phyloP scores from a whole-genome alignment of 352 stramenopile species.

The Nothophytophthora sp. region DNA sequence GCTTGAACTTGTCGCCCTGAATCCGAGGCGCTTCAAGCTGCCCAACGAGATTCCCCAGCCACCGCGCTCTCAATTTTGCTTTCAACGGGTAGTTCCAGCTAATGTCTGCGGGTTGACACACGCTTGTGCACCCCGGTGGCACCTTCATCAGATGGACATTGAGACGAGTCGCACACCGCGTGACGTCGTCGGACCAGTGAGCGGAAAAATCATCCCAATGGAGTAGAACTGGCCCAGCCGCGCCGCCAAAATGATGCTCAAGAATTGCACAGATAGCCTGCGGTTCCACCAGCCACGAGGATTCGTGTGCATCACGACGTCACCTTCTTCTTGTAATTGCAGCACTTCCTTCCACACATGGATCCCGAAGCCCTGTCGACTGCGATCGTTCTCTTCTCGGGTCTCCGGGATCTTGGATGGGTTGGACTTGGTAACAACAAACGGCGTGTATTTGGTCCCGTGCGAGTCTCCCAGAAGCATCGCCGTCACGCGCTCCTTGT shows the following conservation, averaged over 20 bases:
- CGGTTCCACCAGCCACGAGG: conserved; percentile 25
- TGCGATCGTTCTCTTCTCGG: conserved; percentile 6
- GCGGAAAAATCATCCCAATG: conserved; percentile 29
- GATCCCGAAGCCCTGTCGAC: conserved; percentile 24
- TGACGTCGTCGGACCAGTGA: conserved; percentile 29
- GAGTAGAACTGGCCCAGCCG: conserved; percentile 25
- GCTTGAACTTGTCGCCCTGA: conserved; percentile 1
- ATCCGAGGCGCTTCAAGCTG: not conserved
- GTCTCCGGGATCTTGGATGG: not conserved
- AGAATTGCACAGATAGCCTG: conserved; percentile 15
- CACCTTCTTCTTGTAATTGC: not conserved
- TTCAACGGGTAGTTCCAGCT: conserved; percentile 26
- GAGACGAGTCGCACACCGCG: conserved; percentile 13
- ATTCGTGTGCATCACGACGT: conserved; percentile 24
- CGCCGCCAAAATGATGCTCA: conserved; percentile 24
- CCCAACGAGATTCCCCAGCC: too few relatives aligned
- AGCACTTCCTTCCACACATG: conserved; percentile 19
- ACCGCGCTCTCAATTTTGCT: too few relatives aligned
- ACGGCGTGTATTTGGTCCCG: conserved; percentile 15
- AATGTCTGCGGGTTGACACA: conserved; percentile 22
- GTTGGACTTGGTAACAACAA: conserved; percentile 18
- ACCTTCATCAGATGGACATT: conserved; percentile 26
- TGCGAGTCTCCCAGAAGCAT: conserved; percentile 26
- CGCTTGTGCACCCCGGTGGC: too few relatives aligned
- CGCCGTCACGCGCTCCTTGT: conserved; percentile 18